Evolutionary conservation across 2,329 filamentous ascomycete genomes (phyloP).

Genomic region (Trichoderma sp.): DNA sequence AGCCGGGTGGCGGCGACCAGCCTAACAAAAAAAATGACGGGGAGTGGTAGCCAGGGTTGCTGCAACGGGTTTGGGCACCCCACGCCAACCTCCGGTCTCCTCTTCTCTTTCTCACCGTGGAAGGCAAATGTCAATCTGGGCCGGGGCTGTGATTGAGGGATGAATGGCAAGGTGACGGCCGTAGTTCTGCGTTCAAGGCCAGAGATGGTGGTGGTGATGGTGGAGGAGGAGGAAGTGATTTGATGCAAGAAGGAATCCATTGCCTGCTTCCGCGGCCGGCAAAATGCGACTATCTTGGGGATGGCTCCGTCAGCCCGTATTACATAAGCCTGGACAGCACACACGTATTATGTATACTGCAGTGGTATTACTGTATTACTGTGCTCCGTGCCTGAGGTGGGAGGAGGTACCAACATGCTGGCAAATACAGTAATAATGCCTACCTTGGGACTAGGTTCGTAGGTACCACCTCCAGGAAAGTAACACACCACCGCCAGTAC

Average conservation of each 20-base stretch:
- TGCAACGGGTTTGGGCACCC: constrained; percentile 19
- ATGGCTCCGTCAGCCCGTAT: background rate
- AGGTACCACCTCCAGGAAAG: too few species aligned
- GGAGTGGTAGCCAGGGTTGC: constrained; percentile 17
- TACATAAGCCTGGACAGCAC: constrained; percentile 7
- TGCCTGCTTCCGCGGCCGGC: background rate
- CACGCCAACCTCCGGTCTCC: constrained; percentile 16
- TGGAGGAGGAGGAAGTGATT: background rate
- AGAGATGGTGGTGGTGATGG: background rate
- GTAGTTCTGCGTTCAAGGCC: background rate
- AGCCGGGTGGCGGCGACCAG: constrained; percentile 18
- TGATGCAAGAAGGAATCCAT: background rate
- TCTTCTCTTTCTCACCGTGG: constrained; percentile 12
- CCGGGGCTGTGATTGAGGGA: constrained; percentile 1
- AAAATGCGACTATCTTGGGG: background rate
- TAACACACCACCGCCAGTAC: too few species aligned
- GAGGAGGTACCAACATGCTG: too few species aligned
- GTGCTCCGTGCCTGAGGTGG: too few species aligned
- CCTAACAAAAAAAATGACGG: constrained; percentile 18
- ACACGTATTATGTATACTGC: background rate
- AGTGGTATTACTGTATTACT: too few species aligned
- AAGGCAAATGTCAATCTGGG: constrained; percentile 16
- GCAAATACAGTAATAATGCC: too few species aligned
- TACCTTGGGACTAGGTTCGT: too few species aligned
- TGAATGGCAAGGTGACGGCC: constrained; percentile 9